Percentiles rank a stretch among this genome's conserved stretches.
Evolutionary conservation across 2,329 filamentous ascomycete genomes (phyloP).

Genomic region (Phialemoniopsis sp.): DNA sequence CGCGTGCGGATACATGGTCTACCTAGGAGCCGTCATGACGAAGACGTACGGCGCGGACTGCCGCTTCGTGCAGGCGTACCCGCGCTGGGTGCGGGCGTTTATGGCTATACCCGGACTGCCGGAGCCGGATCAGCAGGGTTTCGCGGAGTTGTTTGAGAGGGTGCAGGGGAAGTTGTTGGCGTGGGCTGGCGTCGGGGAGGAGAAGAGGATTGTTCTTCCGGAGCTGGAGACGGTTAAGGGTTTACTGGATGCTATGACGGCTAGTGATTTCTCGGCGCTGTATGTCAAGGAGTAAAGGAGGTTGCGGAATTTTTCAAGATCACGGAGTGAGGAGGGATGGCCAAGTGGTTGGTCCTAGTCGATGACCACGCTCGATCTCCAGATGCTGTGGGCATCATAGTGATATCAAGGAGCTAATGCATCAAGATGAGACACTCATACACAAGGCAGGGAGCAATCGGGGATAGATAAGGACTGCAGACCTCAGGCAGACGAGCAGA

Average conservation of each 20-base stretch:
- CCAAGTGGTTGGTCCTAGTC: too few relatives aligned
- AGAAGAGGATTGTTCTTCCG: constrained; percentile 1
- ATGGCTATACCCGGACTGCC: constrained; percentile 5
- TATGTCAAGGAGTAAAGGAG: too few relatives aligned
- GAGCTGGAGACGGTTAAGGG: not conserved
- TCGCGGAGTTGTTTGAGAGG: constrained; percentile 12
- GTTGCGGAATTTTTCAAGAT: too few relatives aligned
- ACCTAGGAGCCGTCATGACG: constrained; percentile 8
- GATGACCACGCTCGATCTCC: too few relatives aligned
- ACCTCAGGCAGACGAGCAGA: too few relatives aligned
- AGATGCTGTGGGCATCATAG: too few relatives aligned
- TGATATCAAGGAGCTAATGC: too few relatives aligned
- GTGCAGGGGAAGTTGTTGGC: constrained; percentile 16
- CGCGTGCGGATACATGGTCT: constrained; percentile 15
- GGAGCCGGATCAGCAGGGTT: constrained; percentile 10
- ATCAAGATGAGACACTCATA: too few relatives aligned
- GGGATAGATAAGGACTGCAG: too few relatives aligned
- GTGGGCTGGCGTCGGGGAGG: constrained; percentile 16
- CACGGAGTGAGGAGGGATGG: too few relatives aligned
- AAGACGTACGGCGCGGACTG: constrained; percentile 15
- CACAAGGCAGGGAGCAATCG: too few relatives aligned
- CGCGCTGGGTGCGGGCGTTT: constrained; percentile 10
- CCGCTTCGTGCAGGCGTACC: constrained; percentile 13
- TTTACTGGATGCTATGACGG: constrained; percentile 1
- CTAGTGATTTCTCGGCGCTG: too few relatives aligned